A percentile compares a stretch with the other conserved stretches of the same genome.
Conservation (phyloP, 164 flowering plant genomes). For the Sextonia rubra region DNA sequence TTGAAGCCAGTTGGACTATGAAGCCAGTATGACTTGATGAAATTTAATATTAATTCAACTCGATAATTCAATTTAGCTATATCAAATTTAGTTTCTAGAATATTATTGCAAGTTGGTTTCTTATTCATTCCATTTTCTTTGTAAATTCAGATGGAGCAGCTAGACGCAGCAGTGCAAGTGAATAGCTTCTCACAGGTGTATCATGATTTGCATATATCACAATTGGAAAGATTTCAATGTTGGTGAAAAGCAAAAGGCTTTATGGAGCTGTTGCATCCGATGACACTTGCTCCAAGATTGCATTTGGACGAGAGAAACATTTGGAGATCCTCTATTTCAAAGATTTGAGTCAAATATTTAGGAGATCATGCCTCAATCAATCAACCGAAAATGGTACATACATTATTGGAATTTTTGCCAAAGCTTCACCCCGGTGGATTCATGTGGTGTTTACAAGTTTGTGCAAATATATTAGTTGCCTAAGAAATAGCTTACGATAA, state of each 20-base stretch:
- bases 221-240: conserved; percentile 30
- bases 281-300: conserved; percentile 5
- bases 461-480: background rate
- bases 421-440: background rate
- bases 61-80: too few relatives aligned
- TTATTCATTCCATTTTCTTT: background rate
- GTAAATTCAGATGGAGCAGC: conserved; percentile 2
- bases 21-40: too few relatives aligned
- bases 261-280: background rate
- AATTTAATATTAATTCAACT: too few relatives aligned
- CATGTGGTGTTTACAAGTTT: background rate
- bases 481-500: background rate
- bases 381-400: background rate
- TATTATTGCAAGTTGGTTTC: background rate
- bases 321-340: background rate
- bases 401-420: background rate
- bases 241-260: conserved; percentile 5
- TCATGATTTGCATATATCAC: conserved; percentile 17
- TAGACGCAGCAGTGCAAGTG: conserved; percentile 53
- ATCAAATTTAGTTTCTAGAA: too few relatives aligned
- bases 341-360: background rate
- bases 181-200: conserved; percentile 31
- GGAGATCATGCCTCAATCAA: background rate
- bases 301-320: conserved; percentile 1
- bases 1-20: too few relatives aligned